Base-by-base conservation (phyloP, 805 yeast species). In the Myxozyma sirexii region DNA sequence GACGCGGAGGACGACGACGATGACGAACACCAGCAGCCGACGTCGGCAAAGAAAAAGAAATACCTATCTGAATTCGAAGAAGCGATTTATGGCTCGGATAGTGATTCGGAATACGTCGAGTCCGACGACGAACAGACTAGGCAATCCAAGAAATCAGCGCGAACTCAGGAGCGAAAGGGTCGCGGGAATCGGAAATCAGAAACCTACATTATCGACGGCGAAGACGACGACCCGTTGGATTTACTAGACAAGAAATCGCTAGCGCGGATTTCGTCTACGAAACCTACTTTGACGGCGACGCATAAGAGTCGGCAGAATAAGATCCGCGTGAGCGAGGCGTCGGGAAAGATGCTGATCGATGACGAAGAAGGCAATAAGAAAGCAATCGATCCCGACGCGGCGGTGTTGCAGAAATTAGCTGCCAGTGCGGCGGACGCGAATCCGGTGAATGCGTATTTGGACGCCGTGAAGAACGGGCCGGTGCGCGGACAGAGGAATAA, bases 401-500 rank as follows among this genome's bases (percentile, higher is more conserved):
- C 80, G 57, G 71, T 80, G 60, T 50, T 67, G 38, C 50, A 57
- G 21, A 70, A 72, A 55, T 65, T 78, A 15, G 75, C 79, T 41
- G 76, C 80, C 3, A 75, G 76, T 26, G 64, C 67, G 6, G 62
- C 67, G 10, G 65, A 54, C 19, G 74, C 75, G 27, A 76, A 77
- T 47, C 96, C 97, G 17, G 83, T 93, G 65, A 88, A 88, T 71
- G 98, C 97, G 0, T 94, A 94, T 72, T 82, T 91, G 66, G 97
- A 91, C 63, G 99, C 99, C 5, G 90, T 94, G 24, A 87, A 84
- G 73, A 88, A 87, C 68, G 97, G 94, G 24, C 98, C 98, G 31
- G 84, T 91, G 2, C 86, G 97, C 75, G 97, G 97, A 59, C 97
- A 90, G 78, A 84, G 84, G 77, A 92, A 92, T 75, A 90, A 84